Percentiles rank a stretch among this genome's conserved stretches.
Conservation (phyloP, 2,329 filamentous ascomycete species). For the Beauveria sp. region DNA sequence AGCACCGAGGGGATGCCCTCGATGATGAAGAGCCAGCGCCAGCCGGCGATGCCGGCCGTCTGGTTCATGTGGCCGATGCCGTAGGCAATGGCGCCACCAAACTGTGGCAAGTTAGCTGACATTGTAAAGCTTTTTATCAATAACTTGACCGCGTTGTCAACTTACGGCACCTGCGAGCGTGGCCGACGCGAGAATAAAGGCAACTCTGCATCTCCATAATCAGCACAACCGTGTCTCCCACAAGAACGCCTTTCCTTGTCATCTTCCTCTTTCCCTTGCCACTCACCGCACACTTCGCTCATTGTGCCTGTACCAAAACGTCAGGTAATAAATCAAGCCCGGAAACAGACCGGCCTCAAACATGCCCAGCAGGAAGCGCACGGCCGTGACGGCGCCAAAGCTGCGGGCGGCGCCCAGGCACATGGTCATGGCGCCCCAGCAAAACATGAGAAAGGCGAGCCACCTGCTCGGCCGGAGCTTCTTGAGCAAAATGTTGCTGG, state of each 20-base stretch:
- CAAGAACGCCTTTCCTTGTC: too few relatives aligned
- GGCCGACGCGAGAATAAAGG: conserved; percentile 61
- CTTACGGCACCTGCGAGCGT: conserved; percentile 58
- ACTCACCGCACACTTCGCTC: conserved; percentile 55
- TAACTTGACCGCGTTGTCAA: neutral
- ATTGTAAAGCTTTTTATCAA: too few relatives aligned
- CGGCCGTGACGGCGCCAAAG: conserved; percentile 56
- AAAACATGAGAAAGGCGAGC: conserved; percentile 57
- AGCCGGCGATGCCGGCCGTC: conserved; percentile 52
- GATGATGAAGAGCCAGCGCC: conserved; percentile 60
- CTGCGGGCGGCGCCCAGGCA: conserved; percentile 56
- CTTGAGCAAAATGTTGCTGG: conserved; percentile 59
- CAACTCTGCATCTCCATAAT: conserved; percentile 38
- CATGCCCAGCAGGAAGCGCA: conserved; percentile 59
- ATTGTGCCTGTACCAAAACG: conserved; percentile 64
- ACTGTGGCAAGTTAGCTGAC: conserved; percentile 24
- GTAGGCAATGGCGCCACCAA: conserved; percentile 65
- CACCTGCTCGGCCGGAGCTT: conserved; percentile 55
- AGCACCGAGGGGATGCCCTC: conserved; percentile 60
- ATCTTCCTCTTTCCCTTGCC: too few relatives aligned
- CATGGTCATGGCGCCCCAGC: conserved; percentile 62
- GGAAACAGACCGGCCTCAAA: conserved; percentile 67
- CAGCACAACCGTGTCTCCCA: neutral
- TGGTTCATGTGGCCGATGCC: conserved; percentile 66
- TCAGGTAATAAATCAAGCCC: conserved; percentile 60